phyloP scores from a whole-genome alignment of 2,329 filamentous ascomycete genomes.

The Trichophyton schoenleinii region DNA sequence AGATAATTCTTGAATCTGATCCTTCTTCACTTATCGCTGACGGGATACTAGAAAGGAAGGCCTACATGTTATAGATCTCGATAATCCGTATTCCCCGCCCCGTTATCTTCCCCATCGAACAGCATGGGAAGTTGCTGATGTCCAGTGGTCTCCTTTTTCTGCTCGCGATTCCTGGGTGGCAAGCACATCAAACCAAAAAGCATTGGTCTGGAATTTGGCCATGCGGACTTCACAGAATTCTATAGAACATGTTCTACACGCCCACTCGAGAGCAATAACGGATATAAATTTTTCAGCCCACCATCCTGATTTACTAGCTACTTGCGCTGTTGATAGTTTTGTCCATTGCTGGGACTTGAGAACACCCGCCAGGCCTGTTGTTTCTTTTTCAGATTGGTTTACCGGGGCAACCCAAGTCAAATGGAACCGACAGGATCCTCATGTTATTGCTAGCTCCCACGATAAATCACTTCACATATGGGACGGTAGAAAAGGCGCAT shows the following conservation, averaged over 20 bases:
- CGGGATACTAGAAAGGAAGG: conserved; percentile 54
- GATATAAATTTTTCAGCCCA: conserved; percentile 95
- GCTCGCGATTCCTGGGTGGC: conserved; percentile 84
- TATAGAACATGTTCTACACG: conserved; percentile 79
- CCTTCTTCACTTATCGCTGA: not conserved
- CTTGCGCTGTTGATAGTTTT: conserved; percentile 84
- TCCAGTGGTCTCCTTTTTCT: conserved; percentile 93
- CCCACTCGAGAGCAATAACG: conserved; percentile 77
- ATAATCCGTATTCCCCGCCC: conserved; percentile 76
- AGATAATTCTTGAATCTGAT: conserved; percentile 14
- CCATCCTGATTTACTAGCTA: conserved; percentile 76
- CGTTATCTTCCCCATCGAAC: conserved; percentile 74
- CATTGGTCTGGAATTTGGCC: conserved; percentile 84
- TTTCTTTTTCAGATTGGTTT: conserved; percentile 85
- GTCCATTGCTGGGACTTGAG: conserved; percentile 88
- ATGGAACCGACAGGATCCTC: conserved; percentile 77
- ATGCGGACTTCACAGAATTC: conserved; percentile 58
- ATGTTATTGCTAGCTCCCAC: conserved; percentile 81
- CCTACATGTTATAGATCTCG: conserved; percentile 80
- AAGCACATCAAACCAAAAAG: conserved; percentile 88
- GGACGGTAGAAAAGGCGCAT: conserved; percentile 70
- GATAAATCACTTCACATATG: conserved; percentile 79
- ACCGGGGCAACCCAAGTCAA: conserved; percentile 91
- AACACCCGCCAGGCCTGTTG: conserved; percentile 55
- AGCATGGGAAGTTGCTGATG: conserved; percentile 90